A percentile compares a stretch with the other conserved stretches of the same genome.
These are phyloP conservation scores for Penicillium sp. DNA, from an alignment of 2,329 filamentous ascomycete genomes.

Conservation along the genomic window DNA sequence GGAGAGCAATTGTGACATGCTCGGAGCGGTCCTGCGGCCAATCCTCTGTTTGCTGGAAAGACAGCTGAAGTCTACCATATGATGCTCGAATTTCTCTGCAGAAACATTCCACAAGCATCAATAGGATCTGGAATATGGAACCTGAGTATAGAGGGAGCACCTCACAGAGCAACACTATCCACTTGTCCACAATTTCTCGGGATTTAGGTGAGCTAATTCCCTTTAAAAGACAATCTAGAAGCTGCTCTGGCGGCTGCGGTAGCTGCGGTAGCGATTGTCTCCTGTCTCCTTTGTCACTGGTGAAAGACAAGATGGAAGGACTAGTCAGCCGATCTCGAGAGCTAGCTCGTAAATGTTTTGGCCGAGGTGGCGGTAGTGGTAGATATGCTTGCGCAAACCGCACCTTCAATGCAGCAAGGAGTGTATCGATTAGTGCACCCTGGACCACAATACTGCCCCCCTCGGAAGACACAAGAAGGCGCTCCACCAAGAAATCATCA, in stretches of 20 bases:
- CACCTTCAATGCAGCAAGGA: conserved; percentile 71
- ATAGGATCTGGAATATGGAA: conserved; percentile 82
- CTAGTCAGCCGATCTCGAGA: conserved; percentile 45
- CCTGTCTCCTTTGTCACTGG: conserved; percentile 47
- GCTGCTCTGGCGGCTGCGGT: conserved; percentile 59
- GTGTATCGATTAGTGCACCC: conserved; percentile 73
- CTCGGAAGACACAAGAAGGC: conserved; percentile 62
- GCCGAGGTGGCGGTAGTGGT: conserved; percentile 30
- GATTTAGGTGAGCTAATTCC: conserved; percentile 75
- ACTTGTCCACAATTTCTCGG: conserved; percentile 80
- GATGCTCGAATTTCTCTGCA: conserved; percentile 73
- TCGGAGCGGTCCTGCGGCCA: conserved; percentile 54
- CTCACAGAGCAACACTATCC: conserved; percentile 82
- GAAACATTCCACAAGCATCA: conserved; percentile 87
- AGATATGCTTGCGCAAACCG: conserved; percentile 42
- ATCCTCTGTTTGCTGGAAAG: conserved; percentile 43
- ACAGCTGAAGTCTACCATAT: conserved; percentile 66
- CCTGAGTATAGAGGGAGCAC: conserved; percentile 81
- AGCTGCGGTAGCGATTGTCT: conserved; percentile 32
- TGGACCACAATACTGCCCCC: conserved; percentile 68
- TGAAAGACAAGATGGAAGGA: conserved; percentile 47
- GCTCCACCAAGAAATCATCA: conserved; percentile 69
- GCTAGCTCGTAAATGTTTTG: conserved; percentile 38
- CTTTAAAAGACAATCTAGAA: conserved; percentile 76
- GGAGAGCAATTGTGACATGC: conserved; percentile 66